phyloP scores from a whole-genome alignment of 768 basidiomycete species.

The Boletus rubroflammeus region DNA sequence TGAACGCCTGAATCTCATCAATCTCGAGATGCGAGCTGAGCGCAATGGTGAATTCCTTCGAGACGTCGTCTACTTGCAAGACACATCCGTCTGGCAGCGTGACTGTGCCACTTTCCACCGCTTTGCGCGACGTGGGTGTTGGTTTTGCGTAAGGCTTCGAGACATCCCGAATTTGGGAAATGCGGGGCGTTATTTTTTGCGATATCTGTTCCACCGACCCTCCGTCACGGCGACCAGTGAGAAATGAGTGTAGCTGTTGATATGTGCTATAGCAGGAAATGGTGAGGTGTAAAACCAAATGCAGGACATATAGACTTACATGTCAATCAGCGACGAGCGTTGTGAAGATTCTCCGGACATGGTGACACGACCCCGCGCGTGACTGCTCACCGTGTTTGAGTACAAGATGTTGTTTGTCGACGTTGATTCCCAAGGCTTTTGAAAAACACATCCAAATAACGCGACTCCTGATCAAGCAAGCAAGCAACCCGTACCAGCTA shows the following conservation, averaged over 20 bases:
- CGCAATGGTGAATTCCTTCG: slow-evolving; percentile 66
- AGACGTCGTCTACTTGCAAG: slow-evolving; percentile 60
- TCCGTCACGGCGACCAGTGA: slow-evolving; percentile 59
- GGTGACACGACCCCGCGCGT: slow-evolving; percentile 6
- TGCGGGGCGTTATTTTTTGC: slow-evolving; percentile 56
- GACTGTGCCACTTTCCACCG: slow-evolving; percentile 64
- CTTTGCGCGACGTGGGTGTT: slow-evolving; percentile 60
- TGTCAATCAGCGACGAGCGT: slow-evolving; percentile 69
- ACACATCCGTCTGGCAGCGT: slow-evolving; percentile 63
- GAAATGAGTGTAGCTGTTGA: slow-evolving; percentile 55
- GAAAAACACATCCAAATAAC: slow-evolving; percentile 21
- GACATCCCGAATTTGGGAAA: slow-evolving; percentile 53
- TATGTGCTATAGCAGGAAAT: slow-evolving; percentile 47
- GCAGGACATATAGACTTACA: slow-evolving; percentile 36
- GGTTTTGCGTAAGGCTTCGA: slow-evolving; percentile 68
- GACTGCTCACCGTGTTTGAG: slow-evolving; percentile 2
- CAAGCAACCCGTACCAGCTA: too few relatives aligned
- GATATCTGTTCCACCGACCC: slow-evolving; percentile 55
- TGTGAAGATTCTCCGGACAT: slow-evolving; percentile 49
- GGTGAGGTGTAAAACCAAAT: not conserved
- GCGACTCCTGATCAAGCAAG: too few relatives aligned
- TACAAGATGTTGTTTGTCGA: slow-evolving; percentile 17
- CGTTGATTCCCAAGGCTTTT: slow-evolving; percentile 24
- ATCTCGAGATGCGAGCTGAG: slow-evolving; percentile 72
- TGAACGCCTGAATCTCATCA: slow-evolving; percentile 75